Evolutionary conservation across 2,329 filamentous ascomycete species (phyloP), one percentile per base, ranked within the genome.

Genomic region (Aspergillus tubingensis): DNA sequence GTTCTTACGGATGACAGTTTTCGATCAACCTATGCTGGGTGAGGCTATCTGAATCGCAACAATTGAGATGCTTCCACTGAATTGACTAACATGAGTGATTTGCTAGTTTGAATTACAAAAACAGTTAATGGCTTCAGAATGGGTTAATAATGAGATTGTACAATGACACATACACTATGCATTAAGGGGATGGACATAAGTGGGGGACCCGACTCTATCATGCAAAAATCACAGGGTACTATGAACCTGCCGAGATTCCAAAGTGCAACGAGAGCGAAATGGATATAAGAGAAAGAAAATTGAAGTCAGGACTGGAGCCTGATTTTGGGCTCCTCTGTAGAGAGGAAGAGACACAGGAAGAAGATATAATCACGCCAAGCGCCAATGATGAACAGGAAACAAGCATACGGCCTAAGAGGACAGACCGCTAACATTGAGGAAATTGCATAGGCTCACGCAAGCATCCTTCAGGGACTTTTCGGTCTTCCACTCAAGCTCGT

Each of bases 401-500:
- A 39, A 25, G 58, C 57, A 27, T 51, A 30, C 11, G 48, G 19
- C 27, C 57, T 62, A 69, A 30, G 67, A 68, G 23, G 68, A 70
- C 32, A 74, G 49, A 25, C 70, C 71, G 48, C 72, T 76, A 38
- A 74, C 67, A 54, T 72, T 61, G 41, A 76, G 59, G 60, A 77
- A 76, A 62, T 73, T 75, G 62, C 74, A 76, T 48, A 77, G 72
- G 58, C 73, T 76, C 44, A 64, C 59, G 59, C 76, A 78, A 7
- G 75, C 76, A 64, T 78, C 74, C 39, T 65, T 70, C 59, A 78
- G 58, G 5, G 73, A 69, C 65, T 76, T 76, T 50, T 76, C 67
- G 8, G 76, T 77, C 61, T 76, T 74, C 70, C 72, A 79, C 58
- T 75, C 72, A 49, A 90, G 79, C 75, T 90, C 88, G 70, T 84